A percentile compares a stretch with the other conserved stretches of the same genome.
phyloP scores from a whole-genome alignment of 192 early-diverging fungal genomes.

The Paraglomus occultum region DNA sequence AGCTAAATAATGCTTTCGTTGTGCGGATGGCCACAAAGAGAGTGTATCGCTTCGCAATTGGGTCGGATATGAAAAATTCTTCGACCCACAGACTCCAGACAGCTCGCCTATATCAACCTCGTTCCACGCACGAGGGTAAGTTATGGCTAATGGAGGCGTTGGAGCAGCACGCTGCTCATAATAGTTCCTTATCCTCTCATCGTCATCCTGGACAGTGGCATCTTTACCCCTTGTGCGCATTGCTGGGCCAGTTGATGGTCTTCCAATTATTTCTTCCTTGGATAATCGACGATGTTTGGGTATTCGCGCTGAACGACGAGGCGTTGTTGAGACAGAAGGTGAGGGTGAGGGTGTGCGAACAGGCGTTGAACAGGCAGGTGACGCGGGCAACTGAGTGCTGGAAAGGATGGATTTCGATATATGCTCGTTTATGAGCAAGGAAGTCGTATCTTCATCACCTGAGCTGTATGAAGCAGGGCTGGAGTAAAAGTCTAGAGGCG shows the following conservation, averaged over 20 bases:
- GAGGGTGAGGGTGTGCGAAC: conserved; percentile 6
- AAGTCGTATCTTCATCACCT: conserved; percentile 12
- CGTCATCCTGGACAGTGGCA: conserved; percentile 7
- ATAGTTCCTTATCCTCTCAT: conserved; percentile 20
- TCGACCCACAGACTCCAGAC: conserved; percentile 2
- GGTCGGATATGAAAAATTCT: conserved; percentile 8
- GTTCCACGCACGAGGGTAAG: not conserved
- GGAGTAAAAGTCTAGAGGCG: conserved; percentile 24
- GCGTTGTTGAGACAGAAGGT: not conserved
- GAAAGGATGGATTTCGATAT: not conserved
- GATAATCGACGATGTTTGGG: conserved; percentile 8
- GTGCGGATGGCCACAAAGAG: conserved; percentile 9
- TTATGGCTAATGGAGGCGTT: not conserved
- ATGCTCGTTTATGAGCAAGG: not conserved
- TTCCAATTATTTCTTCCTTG: conserved; percentile 26
- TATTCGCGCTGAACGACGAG: conserved; percentile 22
- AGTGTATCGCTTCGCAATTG: conserved; percentile 4
- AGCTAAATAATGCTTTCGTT: conserved; percentile 22
- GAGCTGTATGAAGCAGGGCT: conserved; percentile 28
- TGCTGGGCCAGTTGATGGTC: conserved; percentile 23
- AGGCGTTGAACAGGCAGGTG: not conserved
- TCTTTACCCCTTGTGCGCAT: conserved; percentile 20
- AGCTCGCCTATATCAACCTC: conserved; percentile 4
- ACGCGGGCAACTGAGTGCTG: not conserved
- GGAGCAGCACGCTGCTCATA: conserved; percentile 15